Conservation (phyloP, 192 early-diverging fungal genomes). For the Backusella psychrophila region DNA sequence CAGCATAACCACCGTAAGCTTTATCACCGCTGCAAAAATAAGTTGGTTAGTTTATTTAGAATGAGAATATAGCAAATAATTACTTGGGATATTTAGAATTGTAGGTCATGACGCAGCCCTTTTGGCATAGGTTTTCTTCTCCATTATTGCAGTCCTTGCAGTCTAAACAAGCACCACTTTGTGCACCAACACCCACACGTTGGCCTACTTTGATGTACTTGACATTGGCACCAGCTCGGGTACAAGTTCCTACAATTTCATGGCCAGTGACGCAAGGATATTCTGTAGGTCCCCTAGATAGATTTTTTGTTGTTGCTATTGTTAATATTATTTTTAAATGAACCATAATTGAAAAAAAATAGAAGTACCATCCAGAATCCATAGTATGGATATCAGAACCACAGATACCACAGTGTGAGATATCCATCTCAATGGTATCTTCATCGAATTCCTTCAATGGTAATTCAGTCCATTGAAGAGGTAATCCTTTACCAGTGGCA, state of each 20-base stretch:
- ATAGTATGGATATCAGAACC: constrained; percentile 74
- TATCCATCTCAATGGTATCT: constrained; percentile 46
- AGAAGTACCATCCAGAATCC: constrained; percentile 35
- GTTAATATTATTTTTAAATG: too few species aligned
- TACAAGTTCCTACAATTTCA: constrained; percentile 49
- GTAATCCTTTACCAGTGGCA: constrained; percentile 17
- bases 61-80: too few species aligned
- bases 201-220: constrained; percentile 45
- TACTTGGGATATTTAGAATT: constrained; percentile 31
- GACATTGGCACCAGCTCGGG: constrained; percentile 38
- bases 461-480: constrained; percentile 25
- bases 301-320: too few species aligned
- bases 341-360: too few species aligned
- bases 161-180: constrained; percentile 57
- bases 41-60: too few species aligned
- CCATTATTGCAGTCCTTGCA: constrained; percentile 39
- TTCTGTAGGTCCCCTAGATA: constrained; percentile 4
- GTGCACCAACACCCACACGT: constrained; percentile 58
- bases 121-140: constrained; percentile 40
- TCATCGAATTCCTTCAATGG: constrained; percentile 35
- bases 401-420: constrained; percentile 73
- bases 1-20: constrained; percentile 46
- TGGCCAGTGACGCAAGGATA: constrained; percentile 52
- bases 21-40: constrained; percentile 26
- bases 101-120: constrained; percentile 44